phyloP scores from a whole-genome alignment of 371 early-diverging fungal species.

The Lichtheimia ornata region DNA sequence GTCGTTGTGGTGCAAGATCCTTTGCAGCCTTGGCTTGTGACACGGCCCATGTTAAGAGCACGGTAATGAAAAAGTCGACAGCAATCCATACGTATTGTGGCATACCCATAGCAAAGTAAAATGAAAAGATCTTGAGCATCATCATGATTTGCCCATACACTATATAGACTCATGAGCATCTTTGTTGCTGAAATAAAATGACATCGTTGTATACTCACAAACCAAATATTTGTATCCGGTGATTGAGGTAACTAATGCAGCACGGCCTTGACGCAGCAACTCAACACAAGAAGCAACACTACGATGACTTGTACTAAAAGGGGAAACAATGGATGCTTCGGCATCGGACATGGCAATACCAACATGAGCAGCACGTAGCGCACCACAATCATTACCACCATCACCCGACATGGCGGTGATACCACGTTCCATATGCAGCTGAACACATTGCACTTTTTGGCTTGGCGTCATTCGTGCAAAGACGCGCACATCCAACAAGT shows the following conservation, averaged over 20 bases:
- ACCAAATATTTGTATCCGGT: constrained; percentile 78
- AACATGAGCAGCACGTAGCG: constrained; percentile 89
- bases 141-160: constrained; percentile 78
- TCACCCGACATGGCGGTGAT: constrained; percentile 97
- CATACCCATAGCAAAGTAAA: constrained; percentile 57
- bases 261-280: constrained; percentile 71
- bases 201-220: not conserved
- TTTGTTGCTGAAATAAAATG: not conserved
- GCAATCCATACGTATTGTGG: constrained; percentile 64
- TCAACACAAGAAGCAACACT: constrained; percentile 70
- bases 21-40: constrained; percentile 62
- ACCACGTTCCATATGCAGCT: constrained; percentile 46
- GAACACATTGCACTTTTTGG: constrained; percentile 67
- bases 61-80: constrained; percentile 59
- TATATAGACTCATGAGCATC: not conserved
- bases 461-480: constrained; percentile 82
- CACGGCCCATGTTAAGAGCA: constrained; percentile 50
- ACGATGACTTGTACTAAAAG: constrained; percentile 72
- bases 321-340: constrained; percentile 84
- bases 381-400: constrained; percentile 98
- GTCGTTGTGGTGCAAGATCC: constrained; percentile 59
- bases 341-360: constrained; percentile 90
- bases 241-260: constrained; percentile 75
- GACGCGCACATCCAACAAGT: constrained; percentile 56
- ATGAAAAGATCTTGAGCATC: constrained; percentile 55